A percentile compares a stretch with the other conserved stretches of the same genome.
These are phyloP conservation scores for Crucibulum parvulum DNA, from an alignment of 1,284 basidiomycete genomes.

Conservation along the genomic window DNA sequence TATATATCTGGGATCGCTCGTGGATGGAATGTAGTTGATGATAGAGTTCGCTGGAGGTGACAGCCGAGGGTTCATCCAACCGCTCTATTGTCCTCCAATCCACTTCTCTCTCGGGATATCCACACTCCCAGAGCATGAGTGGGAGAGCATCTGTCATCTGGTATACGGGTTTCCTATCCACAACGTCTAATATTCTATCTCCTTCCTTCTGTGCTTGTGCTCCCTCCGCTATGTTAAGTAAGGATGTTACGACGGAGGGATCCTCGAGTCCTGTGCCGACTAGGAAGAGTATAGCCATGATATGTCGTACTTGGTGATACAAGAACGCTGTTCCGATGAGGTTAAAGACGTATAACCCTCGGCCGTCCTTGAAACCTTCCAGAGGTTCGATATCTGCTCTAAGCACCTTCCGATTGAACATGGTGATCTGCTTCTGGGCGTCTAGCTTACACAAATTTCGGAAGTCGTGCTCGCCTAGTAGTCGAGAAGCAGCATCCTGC, in stretches of 20 bases:
- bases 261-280: constrained; percentile 85
- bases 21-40: constrained; percentile 66
- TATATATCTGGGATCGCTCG: constrained; percentile 63
- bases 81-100: constrained; percentile 72
- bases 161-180: constrained; percentile 86
- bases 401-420: constrained; percentile 73
- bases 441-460: constrained; percentile 97
- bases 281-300: constrained; percentile 92
- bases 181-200: constrained; percentile 50
- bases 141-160: constrained; percentile 94
- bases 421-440: constrained; percentile 89
- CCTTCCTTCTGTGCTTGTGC: constrained; percentile 37
- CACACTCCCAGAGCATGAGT: constrained; percentile 92
- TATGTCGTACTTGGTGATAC: constrained; percentile 98
- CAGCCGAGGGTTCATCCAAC: constrained; percentile 35
- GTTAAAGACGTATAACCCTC: constrained; percentile 79
- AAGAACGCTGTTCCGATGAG: constrained; percentile 91
- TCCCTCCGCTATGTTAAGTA: constrained; percentile 71
- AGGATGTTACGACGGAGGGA: constrained; percentile 72
- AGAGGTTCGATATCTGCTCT: constrained; percentile 66
- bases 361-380: constrained; percentile 25
- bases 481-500: constrained; percentile 73
- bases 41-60: constrained; percentile 47
- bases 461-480: constrained; percentile 95
- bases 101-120: constrained; percentile 72